Evolutionary conservation across 768 basidiomycete genomes (phyloP), one percentile per base, ranked within the genome.

Genomic region (Pisolithus orientalis): DNA sequence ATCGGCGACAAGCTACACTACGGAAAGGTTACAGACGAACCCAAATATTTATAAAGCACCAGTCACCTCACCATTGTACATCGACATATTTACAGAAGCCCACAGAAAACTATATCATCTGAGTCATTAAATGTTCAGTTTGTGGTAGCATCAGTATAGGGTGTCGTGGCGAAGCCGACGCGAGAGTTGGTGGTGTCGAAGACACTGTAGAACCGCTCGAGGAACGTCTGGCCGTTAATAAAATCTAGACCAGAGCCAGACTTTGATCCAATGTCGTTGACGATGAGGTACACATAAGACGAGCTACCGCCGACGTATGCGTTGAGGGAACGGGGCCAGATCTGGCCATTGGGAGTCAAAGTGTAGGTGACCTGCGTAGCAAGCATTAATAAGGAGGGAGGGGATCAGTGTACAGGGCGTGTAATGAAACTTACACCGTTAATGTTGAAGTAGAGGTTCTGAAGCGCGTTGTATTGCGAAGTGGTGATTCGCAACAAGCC

Each of bases 391-490:
- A n/a, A 7, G 14, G 16, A 21, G 21, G 21, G 21, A 24, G 17
- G 7, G 29, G 16, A 13, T 34, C 16, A 34, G 8, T 16, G 6
- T 13, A 16, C 9, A 29, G 29, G 17, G 14, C 14, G 27, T 25
- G 13, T 4, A 10, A 44, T 25, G 10, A 24, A 4, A 11, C 76
- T 57, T 57, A 80, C 80, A 38, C 74, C 72, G 46, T 72, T 73
- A 52, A 80, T 71, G 52, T 66, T 70, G 70, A 88, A 85, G 70
- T 76, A 70, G 56, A 87, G 66, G 62, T 74, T 78, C 67, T 83
- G 56, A 46, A 88, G 68, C 49, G 64, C 72, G 3, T 58, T 47
- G 56, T 78, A 85, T 61, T 85, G 81, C 7, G 73, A 56, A 2
- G 67, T 39, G 1, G 80, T 83, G 51, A 87, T 55, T 49, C 65